Conservation (phyloP, 1,139 yeast genomes). For the Kodamaea anthophila region DNA sequence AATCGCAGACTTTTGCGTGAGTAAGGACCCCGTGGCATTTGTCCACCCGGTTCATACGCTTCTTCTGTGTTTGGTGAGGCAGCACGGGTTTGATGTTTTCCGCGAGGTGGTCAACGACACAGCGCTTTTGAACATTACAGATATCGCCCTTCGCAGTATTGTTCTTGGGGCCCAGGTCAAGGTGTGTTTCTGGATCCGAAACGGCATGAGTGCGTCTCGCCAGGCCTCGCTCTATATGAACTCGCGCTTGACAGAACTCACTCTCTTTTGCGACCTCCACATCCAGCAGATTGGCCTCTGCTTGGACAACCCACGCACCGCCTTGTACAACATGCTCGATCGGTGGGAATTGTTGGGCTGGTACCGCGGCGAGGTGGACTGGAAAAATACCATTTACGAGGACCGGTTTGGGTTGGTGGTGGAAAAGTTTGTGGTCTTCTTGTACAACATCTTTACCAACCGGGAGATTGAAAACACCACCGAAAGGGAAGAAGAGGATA, state of each 20-base stretch:
- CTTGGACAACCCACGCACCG: slow-evolving; percentile 36
- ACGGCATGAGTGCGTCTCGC: slow-evolving; percentile 51
- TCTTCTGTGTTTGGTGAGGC: slow-evolving; percentile 36
- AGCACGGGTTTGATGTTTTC: slow-evolving; percentile 21
- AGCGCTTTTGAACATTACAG: slow-evolving; percentile 36
- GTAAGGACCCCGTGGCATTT: slow-evolving; percentile 46
- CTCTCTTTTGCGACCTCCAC: slow-evolving; percentile 46
- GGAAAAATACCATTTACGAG: slow-evolving; percentile 45
- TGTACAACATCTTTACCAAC: slow-evolving; percentile 53
- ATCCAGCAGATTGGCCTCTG: slow-evolving; percentile 50
- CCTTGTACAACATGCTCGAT: slow-evolving; percentile 45
- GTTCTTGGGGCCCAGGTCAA: slow-evolving; percentile 72
- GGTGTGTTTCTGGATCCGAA: slow-evolving; percentile 86
- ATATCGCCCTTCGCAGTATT: slow-evolving; percentile 51
- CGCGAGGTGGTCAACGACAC: no score
- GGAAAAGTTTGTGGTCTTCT: slow-evolving; percentile 48
- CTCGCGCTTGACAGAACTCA: slow-evolving; percentile 28
- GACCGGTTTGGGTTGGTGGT: slow-evolving; percentile 48
- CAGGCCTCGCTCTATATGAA: slow-evolving; percentile 38
- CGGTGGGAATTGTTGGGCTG: slow-evolving; percentile 58
- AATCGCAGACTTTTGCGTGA: slow-evolving; percentile 38
- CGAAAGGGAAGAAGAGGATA: not conserved
- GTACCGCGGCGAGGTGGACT: slow-evolving; percentile 36
- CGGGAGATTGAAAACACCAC: slow-evolving; percentile 19
- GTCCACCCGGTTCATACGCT: slow-evolving; percentile 56